Base-by-base conservation (phyloP, 192 early-diverging fungal genomes). In the Linnemannia exigua region DNA sequence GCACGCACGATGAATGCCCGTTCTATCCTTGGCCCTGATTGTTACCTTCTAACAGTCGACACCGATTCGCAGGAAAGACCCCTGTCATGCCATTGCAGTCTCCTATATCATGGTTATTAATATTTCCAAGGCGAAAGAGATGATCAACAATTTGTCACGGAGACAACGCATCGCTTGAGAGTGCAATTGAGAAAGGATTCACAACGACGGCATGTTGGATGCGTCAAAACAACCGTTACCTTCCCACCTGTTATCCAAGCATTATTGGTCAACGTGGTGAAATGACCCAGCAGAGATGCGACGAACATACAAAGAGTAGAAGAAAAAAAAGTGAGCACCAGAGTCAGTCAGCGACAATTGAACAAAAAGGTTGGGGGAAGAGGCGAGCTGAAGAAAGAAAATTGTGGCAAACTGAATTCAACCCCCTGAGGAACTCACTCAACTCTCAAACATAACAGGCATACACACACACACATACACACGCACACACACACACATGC, bases 51-150 rank as follows among this genome's bases (percentile, higher is more conserved):
- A 85, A 44, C 31, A 85, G 77, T 52, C 68, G 77, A 48, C 82
- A 85, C 17, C 82, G 76, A 54, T 85, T 85, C 5, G 82, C 82
- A 50, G 82, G 82, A 67, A 85, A 85, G 41, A 85, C 74, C 38
- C 82, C 82, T 44, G 77, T 79, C 0, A 85, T 37, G 33, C 82
- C 82, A 67, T 85, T 85, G 61, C 82, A 85, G 5, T 75, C 74
- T 58, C 82, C 82, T 85, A 67, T 44, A 17, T 22, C 3, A 28
- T 37, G 17, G n/a, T 28, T 33, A 68, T 28, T 33, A 28, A 19
- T 38, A 35, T 28, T 37, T n/a, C 36, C 7, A 76, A 14, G 46
- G 41, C n/a, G 28, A 47, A 12, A 37, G 16, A 47, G 7, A 54
- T 31, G 25, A 47, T 50, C 72, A 74, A 50, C 72, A 54, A 25